Evolutionary conservation across 768 basidiomycete species (phyloP), one percentile per base, ranked within the genome.

Genomic region (Amanita muscaria): DNA sequence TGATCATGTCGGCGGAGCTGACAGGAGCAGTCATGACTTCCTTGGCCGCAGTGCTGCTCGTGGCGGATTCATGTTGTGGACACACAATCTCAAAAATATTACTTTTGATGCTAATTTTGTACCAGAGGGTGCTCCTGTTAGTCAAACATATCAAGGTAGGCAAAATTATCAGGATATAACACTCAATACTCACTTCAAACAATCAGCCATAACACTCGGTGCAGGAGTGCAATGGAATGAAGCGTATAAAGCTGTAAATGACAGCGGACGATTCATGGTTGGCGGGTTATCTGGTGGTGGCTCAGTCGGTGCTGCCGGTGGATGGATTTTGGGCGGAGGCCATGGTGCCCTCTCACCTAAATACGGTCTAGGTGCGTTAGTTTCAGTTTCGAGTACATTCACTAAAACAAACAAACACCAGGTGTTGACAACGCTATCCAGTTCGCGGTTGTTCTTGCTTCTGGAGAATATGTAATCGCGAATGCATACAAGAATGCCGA

Each of bases 361-460:
- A 3, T 63, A 61, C 40, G 69, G 70, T 24, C 59, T 69, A 11
- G 68, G 68, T 66, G 48, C 27, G 27, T 6, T 6, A 29, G 12
- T 29, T 6, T 6, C 27, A 29, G 12, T 12, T 12, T 6, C 7
- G 27, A 29, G 12, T 29, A 12, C 7, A 6, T 6, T 29, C 12
- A 12, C 27, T 29, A 6, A 29, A 6, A 12, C 7, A 6, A n/a
- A n/a, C n/a, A n/a, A 29, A 29, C 5, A 24, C 15, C 23, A 70
- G 72, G 70, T 23, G 68, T 72, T 18, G 74, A 75, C 56, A 72
- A 73, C 19, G 65, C 64, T 8, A 46, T 74, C 5, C 59, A 77
- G 46, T 68, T 75, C 44, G 63, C 56, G 0, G 48, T 72, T 3
- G 68, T 78, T 3, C 67, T 62, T 3, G 61, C 74, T 5, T 58